Conservation (phyloP, 495 filamentous ascomycete species). For the Penicillium turbatum region DNA sequence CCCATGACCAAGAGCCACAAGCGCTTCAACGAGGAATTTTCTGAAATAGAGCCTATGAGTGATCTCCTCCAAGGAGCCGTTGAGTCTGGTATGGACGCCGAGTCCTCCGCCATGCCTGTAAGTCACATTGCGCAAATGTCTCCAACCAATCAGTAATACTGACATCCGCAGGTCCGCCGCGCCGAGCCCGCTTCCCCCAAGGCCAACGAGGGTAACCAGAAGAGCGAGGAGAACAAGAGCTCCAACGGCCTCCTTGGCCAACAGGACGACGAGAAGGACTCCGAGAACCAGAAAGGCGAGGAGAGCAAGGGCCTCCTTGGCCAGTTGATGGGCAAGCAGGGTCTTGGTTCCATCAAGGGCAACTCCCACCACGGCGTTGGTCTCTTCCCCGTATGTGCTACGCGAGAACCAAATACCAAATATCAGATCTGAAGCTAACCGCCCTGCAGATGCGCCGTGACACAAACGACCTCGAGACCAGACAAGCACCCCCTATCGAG, state of each 20-base stretch:
- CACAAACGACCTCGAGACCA: constrained; percentile 8
- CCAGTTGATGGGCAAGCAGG: constrained; percentile 11
- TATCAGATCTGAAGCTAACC: constrained; percentile 3
- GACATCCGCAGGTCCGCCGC: background rate
- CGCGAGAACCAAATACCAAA: background rate
- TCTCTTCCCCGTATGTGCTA: constrained; percentile 17
- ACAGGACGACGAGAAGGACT: constrained; percentile 7
- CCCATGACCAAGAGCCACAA: constrained; percentile 4
- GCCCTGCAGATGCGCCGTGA: constrained; percentile 20
- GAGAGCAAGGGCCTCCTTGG: constrained; percentile 8
- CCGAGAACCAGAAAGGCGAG: background rate
- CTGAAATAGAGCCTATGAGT: background rate
- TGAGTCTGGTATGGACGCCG: background rate
- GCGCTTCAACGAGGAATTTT: background rate
- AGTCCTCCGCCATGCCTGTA: background rate
- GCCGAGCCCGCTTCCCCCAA: background rate
- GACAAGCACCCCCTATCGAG: constrained; percentile 17
- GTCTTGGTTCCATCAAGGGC: constrained; percentile 18
- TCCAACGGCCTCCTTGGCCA: constrained; percentile 2
- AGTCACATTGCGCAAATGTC: background rate
- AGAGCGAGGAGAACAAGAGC: background rate
- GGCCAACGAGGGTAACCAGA: background rate
- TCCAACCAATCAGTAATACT: background rate
- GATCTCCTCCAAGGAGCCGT: constrained; percentile 4
- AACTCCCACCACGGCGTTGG: constrained; percentile 24